Base-by-base conservation (phyloP, 2,329 filamentous ascomycete genomes). In the Aspergillus spinulosporus region DNA sequence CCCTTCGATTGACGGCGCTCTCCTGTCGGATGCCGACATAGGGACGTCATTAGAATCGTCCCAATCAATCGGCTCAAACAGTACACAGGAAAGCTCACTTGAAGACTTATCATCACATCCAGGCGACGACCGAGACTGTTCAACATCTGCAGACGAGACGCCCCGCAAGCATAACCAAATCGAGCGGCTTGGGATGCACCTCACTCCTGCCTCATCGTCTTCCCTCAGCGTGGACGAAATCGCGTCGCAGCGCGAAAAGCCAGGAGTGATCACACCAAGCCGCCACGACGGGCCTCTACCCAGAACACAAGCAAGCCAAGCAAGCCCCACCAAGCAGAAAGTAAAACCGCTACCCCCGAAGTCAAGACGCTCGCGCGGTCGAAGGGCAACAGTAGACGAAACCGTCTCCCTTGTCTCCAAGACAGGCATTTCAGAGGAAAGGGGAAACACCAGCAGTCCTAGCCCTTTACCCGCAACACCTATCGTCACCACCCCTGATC, bases 221-320 rank as follows among this genome's bases (percentile, higher is more conserved):
- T 86, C 82, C 66, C 78, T 90, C 62, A 92, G 89, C 68, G 88
- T 94, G 46, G 80, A 85, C 34, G 88, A 94, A 64, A 85, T 96
- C 42, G 90, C 91, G 5, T 84, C 85, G 7, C 88, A 92, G 44
- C 90, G 82, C 70, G 90, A 93, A 74, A 92, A 89, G 71, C 90
- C 90, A 0, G 90, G 89, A 1, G 85, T 93, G 21, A 86, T 92
- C 66, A 92, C 90, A 14, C 90, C 90, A 4, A 91, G 89, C 68
- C 82, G 87, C 46, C 74, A 73, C 46, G 84, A 68, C 50, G 48
- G 61, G 54, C 44, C 57, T 55, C 43, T 59, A 26, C 53, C 64
- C 4, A 62, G 62, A 42, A 42, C 52, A 61, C 21, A 21, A 21
- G 21, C 21, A 21, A 21, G 21, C 21, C 40, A 62, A 58, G 39